Conservation (phyloP, 2,329 filamentous ascomycete genomes). For the Clonostachys solani region DNA sequence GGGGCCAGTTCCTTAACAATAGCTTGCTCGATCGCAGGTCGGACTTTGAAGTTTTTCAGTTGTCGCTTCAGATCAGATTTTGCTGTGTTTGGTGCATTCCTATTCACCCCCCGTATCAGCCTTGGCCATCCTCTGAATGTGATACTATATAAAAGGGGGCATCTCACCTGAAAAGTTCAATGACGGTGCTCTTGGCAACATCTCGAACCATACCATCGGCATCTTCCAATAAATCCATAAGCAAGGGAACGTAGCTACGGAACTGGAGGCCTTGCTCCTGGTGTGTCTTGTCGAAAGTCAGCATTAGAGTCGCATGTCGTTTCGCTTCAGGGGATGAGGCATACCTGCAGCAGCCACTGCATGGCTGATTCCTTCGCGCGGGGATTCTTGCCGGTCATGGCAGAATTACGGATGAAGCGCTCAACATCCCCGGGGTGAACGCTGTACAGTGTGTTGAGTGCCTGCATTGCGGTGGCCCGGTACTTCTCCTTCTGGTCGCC, state of each 20-base stretch:
- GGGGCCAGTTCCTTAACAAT: constrained; percentile 68
- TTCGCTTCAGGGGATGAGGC: neutral
- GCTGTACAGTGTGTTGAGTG: constrained; percentile 73
- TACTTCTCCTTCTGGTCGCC: constrained; percentile 87
- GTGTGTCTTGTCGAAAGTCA: constrained; percentile 58
- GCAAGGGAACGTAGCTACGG: constrained; percentile 72
- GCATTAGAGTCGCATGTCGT: too few species aligned
- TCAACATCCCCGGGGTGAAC: constrained; percentile 72
- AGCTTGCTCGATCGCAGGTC: constrained; percentile 78
- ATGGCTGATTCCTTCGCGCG: constrained; percentile 82
- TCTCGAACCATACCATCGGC: constrained; percentile 86
- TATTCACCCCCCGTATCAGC: constrained; percentile 2
- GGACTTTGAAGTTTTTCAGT: constrained; percentile 77
- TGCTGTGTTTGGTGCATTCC: constrained; percentile 73
- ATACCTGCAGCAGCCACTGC: constrained; percentile 76
- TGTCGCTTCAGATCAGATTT: constrained; percentile 88
- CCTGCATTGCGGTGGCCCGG: constrained; percentile 67
- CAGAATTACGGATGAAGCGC: constrained; percentile 70
- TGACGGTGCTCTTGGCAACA: constrained; percentile 74
- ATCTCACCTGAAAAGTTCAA: constrained; percentile 76
- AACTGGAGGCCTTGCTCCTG: constrained; percentile 76
- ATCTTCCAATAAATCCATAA: constrained; percentile 87
- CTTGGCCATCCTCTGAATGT: neutral
- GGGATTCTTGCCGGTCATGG: constrained; percentile 75
- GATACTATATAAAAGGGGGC: neutral